Conservation (phyloP, 2,329 filamentous ascomycete genomes). For the Fusarium newnesense region DNA sequence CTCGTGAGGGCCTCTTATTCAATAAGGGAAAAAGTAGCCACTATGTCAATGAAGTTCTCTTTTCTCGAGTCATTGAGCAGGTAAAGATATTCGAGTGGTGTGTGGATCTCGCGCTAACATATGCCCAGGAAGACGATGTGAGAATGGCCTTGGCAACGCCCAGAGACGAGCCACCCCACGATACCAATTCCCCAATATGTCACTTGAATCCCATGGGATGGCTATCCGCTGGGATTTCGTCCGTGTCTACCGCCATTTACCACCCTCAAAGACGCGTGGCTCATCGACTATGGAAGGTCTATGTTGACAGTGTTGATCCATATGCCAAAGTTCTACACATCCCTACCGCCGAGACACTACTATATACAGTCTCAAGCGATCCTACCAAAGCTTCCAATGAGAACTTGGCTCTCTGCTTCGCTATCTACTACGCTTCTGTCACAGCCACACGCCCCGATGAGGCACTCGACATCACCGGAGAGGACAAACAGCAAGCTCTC, state of each 20-base stretch:
- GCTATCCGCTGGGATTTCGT: constrained; percentile 41
- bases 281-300: constrained; percentile 47
- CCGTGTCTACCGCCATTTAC: constrained; percentile 28
- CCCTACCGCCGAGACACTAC: constrained; percentile 45
- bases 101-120: neutral
- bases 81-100: constrained; percentile 16
- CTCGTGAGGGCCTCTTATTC: constrained; percentile 41
- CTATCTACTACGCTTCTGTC: constrained; percentile 62
- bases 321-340: constrained; percentile 46
- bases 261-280: constrained; percentile 43
- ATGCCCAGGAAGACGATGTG: constrained; percentile 38
- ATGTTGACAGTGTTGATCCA: constrained; percentile 44
- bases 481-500: constrained; percentile 41
- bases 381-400: constrained; percentile 43
- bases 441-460: constrained; percentile 53
- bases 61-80: constrained; percentile 50
- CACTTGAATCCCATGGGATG: constrained; percentile 49
- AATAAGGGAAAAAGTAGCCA: constrained; percentile 48
- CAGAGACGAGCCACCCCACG: constrained; percentile 2
- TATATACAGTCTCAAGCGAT: constrained; percentile 48
- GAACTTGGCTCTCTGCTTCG: constrained; percentile 53
- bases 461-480: constrained; percentile 42
- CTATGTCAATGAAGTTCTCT: constrained; percentile 52
- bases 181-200: constrained; percentile 21
- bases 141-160: constrained; percentile 38